A percentile compares a stretch with the other conserved stretches of the same genome.
These are phyloP conservation scores for Gnomoniopsis sp. DNA, from an alignment of 2,329 filamentous ascomycete genomes.

Conservation along the genomic window DNA sequence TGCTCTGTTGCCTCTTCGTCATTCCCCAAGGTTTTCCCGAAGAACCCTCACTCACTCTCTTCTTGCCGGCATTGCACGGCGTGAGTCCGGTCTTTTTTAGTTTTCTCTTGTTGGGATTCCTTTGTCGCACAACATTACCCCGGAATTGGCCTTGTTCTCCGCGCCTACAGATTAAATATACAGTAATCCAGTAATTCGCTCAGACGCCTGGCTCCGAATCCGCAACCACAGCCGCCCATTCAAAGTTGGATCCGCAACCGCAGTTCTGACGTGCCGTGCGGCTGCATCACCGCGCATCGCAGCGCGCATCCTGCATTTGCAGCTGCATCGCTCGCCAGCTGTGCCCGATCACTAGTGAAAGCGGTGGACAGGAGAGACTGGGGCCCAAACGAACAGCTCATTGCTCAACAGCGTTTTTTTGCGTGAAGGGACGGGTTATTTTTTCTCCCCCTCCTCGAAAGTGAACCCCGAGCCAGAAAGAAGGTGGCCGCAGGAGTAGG, in stretches of 20 bases:
- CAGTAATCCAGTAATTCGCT: background rate
- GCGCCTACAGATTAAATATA: background rate
- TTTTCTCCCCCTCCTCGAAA: too few relatives aligned
- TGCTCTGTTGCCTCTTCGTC: background rate
- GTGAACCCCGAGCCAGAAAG: background rate
- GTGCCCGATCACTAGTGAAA: background rate
- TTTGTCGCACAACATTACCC: background rate
- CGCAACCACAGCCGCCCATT: background rate
- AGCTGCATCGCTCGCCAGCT: background rate
- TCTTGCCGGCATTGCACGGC: slow-evolving; percentile 1
- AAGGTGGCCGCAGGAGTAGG: background rate
- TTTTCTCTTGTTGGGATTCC: background rate
- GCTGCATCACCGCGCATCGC: background rate
- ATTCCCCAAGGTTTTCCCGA: background rate
- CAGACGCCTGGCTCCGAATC: background rate
- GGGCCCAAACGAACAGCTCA: background rate
- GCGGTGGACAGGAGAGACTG: background rate
- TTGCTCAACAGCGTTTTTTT: background rate
- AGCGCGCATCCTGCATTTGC: background rate
- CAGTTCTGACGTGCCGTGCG: background rate
- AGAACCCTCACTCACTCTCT: background rate
- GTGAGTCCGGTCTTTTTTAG: background rate
- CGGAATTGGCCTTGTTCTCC: background rate
- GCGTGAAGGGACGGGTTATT: background rate
- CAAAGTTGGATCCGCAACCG: background rate